These are phyloP conservation scores for Omphalea diandra DNA, from an alignment of 441 rosid genomes.

Conservation along the genomic window DNA sequence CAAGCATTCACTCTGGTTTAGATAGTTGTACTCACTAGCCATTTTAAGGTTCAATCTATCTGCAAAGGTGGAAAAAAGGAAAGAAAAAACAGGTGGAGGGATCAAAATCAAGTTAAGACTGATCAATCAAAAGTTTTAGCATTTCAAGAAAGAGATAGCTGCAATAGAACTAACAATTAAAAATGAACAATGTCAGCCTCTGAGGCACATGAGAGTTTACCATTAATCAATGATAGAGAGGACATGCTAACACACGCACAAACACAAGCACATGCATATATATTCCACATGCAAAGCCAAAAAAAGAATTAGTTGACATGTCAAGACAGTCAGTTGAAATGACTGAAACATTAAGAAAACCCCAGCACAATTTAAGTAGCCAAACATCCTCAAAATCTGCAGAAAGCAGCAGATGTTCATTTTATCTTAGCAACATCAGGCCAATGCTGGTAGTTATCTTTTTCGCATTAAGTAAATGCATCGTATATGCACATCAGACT, in stretches of 20 bases:
- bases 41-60: slow-evolving; percentile 74
- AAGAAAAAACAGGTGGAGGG: slow-evolving; percentile 8
- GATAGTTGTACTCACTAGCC: slow-evolving; percentile 79
- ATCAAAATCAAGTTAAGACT: background rate
- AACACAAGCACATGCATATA: too few species aligned
- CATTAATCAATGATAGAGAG: background rate
- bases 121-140: background rate
- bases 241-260: background rate
- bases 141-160: slow-evolving; percentile 3
- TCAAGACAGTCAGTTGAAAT: background rate
- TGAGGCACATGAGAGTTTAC: background rate
- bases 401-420: slow-evolving; percentile 1
- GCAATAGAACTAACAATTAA: slow-evolving; percentile 10
- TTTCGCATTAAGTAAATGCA: background rate
- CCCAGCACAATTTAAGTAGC: background rate
- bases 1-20: slow-evolving; percentile 86
- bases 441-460: background rate
- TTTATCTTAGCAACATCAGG: background rate
- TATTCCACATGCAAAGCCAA: background rate
- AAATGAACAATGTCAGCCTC: background rate
- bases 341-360: background rate
- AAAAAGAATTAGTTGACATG: background rate
- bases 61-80: slow-evolving; percentile 44
- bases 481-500: background rate
- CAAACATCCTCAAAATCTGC: background rate